Evolutionary conservation across 139 green algal genomes (phyloP).

Genomic region (Haematococcus lacustris): DNA sequence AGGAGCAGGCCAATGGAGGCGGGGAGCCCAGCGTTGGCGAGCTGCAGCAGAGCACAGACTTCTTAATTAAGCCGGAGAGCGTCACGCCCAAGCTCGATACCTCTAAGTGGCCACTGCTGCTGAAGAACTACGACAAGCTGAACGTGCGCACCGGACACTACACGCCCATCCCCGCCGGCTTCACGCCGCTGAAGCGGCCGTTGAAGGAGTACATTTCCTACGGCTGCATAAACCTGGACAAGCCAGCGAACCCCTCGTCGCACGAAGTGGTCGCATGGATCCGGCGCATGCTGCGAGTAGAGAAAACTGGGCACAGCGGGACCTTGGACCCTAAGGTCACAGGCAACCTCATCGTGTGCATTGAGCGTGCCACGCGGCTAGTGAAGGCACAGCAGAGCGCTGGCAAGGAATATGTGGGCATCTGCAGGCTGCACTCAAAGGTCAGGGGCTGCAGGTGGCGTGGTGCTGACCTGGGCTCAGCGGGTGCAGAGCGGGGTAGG

Average conservation of each 20-base stretch:
- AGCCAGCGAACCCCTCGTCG: slow-evolving; percentile 92
- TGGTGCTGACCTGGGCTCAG: too few relatives aligned
- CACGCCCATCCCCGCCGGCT: slow-evolving; percentile 90
- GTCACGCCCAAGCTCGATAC: slow-evolving; percentile 79
- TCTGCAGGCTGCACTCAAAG: slow-evolving; percentile 73
- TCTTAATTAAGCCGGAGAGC: slow-evolving; percentile 43
- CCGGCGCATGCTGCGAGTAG: slow-evolving; percentile 89
- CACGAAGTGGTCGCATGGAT: slow-evolving; percentile 98
- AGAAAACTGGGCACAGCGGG: slow-evolving; percentile 97
- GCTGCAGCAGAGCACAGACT: slow-evolving; percentile 30
- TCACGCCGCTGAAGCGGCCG: slow-evolving; percentile 81
- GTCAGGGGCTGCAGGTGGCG: too few relatives aligned
- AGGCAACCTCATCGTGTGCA: slow-evolving; percentile 95
- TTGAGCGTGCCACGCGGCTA: slow-evolving; percentile 95
- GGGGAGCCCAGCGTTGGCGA: too few relatives aligned
- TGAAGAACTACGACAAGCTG: slow-evolving; percentile 94
- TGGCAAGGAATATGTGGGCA: slow-evolving; percentile 97
- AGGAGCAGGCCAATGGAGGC: not conserved
- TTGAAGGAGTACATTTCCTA: slow-evolving; percentile 92
- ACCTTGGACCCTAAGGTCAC: slow-evolving; percentile 95
- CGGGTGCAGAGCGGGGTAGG: too few relatives aligned
- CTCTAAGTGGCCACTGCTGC: slow-evolving; percentile 89
- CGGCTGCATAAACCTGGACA: slow-evolving; percentile 97
- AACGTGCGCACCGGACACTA: slow-evolving; percentile 96
- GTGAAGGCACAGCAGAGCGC: slow-evolving; percentile 97